Conservation (phyloP, 1,284 basidiomycete species). For the Marasmius oreades region DNA sequence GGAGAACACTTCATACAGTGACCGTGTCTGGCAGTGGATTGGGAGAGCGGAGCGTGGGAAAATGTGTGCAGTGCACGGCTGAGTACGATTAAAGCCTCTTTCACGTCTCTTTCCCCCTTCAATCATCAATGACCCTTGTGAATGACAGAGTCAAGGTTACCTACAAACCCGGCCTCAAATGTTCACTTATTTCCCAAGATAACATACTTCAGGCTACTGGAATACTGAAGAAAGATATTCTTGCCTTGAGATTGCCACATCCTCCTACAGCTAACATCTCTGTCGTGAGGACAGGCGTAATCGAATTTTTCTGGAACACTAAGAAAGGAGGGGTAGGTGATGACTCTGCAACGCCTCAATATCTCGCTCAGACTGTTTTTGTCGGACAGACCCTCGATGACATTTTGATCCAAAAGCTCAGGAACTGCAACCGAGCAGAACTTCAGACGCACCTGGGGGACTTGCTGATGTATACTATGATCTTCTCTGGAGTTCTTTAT, state of each 20-base stretch:
- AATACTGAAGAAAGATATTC: background rate
- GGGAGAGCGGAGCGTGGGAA: too few species aligned
- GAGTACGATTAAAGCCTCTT: too few species aligned
- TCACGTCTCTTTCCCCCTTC: background rate
- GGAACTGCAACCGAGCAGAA: background rate
- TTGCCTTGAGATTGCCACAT: background rate
- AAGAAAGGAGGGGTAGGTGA: background rate
- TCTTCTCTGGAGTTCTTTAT: background rate
- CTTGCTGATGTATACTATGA: background rate
- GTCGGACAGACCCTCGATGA: background rate
- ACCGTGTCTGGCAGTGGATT: too few species aligned
- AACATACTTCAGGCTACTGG: background rate
- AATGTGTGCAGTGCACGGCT: too few species aligned
- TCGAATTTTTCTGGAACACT: background rate
- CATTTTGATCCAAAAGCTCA: background rate
- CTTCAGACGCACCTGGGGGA: background rate
- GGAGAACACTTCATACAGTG: too few species aligned
- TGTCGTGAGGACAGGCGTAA: background rate
- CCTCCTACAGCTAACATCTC: background rate
- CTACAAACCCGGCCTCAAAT: background rate
- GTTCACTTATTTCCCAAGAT: background rate
- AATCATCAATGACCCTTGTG: background rate
- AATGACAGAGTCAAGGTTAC: background rate
- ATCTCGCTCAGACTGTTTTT: background rate
- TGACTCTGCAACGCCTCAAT: too few species aligned